Base-by-base conservation (phyloP, 164 flowering plant species). In the Annona cherimola region DNA sequence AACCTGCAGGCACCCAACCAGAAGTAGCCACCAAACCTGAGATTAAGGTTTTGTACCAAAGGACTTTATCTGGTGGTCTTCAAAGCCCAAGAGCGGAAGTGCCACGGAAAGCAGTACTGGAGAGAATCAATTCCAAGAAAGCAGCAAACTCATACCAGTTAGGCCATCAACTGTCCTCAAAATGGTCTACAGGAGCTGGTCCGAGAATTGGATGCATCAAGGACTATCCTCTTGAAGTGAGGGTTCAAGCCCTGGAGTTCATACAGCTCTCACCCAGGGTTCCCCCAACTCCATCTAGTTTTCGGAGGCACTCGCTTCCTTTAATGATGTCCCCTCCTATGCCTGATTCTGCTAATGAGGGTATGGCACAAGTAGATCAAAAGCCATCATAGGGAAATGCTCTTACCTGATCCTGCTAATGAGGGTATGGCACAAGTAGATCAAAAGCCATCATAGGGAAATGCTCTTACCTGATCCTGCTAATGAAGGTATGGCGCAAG, bases 151-250 rank as follows among this genome's bases (percentile, higher is more conserved):
- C 97, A 54, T 90, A 88, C 55, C 92, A 94, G 70, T 75, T 92
- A 42, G 95, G 95, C 9, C 79, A 86, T 74, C 97, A 92, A 66
- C 77, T 91, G 6, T 80, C 96, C 0, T 69, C 81, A 59, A 88
- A 84, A 74, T 95, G 98, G 98, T 81, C 91, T 18, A 88, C 90
- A 0, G 98, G 98, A 14, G 90, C 87, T 64, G 99, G 99, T 19
- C 93, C 97, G 0, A 87, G 97, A 80, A 92, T 92, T 40, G 99
- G 99, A 1, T 94, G 97, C 50, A 82, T 92, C 43, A 90, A 90
- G 5, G 99, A 94, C 75, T 94, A 94, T 74, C 99, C 99, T 18
- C 64, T 67, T 5, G 92, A 90, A 74, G 73, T 92, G 59, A 83
- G 91, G 73, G 44, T 71, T 4, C 92, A 88, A 74, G 97, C 99